Evolutionary conservation across 371 early-diverging fungal species (phyloP).

Genomic region (Mortierella sp.): DNA sequence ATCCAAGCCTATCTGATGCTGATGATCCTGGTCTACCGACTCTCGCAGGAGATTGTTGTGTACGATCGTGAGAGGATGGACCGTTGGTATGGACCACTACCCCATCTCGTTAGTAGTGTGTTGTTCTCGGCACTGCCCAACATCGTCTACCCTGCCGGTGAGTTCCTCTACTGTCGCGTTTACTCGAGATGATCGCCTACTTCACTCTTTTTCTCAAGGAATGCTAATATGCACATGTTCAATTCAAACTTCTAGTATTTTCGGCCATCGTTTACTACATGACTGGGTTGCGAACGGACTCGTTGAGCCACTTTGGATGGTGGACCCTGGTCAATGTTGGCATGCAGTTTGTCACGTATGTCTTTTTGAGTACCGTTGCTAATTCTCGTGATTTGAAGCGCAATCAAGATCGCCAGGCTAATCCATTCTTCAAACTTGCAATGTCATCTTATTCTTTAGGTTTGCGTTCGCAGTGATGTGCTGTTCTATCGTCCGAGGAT

Average conservation of each 20-base stretch:
- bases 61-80: conserved; percentile 57
- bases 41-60: conserved; percentile 40
- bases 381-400: neutral
- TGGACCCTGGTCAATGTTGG: conserved; percentile 40
- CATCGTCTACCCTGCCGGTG: conserved; percentile 46
- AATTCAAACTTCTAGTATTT: conserved; percentile 25
- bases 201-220: too few species aligned
- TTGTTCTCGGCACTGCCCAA: conserved; percentile 40
- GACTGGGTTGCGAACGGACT: conserved; percentile 43
- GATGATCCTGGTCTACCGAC: conserved; percentile 43
- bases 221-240: too few species aligned
- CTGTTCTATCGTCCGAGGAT: conserved; percentile 39
- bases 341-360: conserved; percentile 53
- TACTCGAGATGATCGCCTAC: too few species aligned
- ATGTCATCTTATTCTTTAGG: neutral
- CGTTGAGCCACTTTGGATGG: conserved; percentile 40
- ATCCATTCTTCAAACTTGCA: neutral
- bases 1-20: conserved; percentile 41
- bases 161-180: too few species aligned
- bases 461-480: conserved; percentile 44
- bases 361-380: neutral
- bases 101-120: conserved; percentile 38
- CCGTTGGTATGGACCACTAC: conserved; percentile 53
- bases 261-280: conserved; percentile 45
- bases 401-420: too few species aligned